A percentile compares a stretch with the other conserved stretches of the same genome.
Evolutionary conservation across 1,284 basidiomycete species (phyloP).

Genomic region (Papiliotrema terrestris): DNA sequence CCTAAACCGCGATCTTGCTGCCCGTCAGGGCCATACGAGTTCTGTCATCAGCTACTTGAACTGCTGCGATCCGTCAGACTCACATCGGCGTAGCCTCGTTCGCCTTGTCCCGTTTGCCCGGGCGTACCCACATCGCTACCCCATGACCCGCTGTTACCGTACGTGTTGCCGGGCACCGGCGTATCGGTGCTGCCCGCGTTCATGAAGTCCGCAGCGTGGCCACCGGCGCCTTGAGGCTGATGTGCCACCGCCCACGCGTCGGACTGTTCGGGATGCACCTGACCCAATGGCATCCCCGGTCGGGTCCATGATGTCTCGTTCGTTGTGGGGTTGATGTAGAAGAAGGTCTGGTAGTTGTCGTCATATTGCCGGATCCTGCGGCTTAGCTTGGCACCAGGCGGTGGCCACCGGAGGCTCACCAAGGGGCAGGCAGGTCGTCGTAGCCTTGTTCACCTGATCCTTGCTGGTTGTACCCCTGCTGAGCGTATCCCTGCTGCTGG

Average conservation of each 20-base stretch:
- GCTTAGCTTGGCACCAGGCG: not conserved
- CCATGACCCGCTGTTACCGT: not conserved
- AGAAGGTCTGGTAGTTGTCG: conserved; percentile 27
- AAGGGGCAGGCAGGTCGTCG: too few relatives aligned
- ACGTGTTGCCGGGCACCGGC: conserved; percentile 8
- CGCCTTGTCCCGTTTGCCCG: not conserved
- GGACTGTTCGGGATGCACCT: conserved; percentile 34
- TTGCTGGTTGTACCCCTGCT: too few relatives aligned
- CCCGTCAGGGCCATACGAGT: not conserved
- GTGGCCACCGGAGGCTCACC: too few relatives aligned
- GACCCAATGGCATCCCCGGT: conserved; percentile 22
- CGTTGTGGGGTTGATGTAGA: conserved; percentile 38
- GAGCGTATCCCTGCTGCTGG: too few relatives aligned
- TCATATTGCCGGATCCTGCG: conserved; percentile 37
- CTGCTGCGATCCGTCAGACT: too few relatives aligned
- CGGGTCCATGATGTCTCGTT: conserved; percentile 39
- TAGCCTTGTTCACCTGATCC: too few relatives aligned
- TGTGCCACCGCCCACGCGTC: conserved; percentile 7
- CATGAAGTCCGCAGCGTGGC: conserved; percentile 16
- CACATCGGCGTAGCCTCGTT: too few relatives aligned
- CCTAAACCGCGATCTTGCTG: not conserved
- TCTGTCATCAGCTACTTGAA: not conserved
- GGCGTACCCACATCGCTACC: not conserved
- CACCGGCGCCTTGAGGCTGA: not conserved
- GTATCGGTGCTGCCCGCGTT: conserved; percentile 13